Conservation (phyloP, 495 filamentous ascomycete genomes). For the Podospora didyma region DNA sequence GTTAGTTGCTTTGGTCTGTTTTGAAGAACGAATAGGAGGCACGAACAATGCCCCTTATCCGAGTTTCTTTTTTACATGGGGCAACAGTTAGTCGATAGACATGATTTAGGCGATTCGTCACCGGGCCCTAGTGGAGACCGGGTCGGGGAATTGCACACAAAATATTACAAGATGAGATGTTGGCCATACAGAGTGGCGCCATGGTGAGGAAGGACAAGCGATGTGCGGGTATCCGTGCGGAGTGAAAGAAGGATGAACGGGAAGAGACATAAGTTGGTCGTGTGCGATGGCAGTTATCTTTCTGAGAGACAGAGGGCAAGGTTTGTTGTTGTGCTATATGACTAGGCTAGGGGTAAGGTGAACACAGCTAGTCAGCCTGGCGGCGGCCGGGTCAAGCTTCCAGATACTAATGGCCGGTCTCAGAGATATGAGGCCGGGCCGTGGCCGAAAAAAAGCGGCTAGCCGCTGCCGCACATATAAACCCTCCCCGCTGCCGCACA, state of each 20-base stretch:
- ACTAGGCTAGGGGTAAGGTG: background rate
- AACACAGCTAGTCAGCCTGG: background rate
- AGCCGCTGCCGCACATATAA: background rate
- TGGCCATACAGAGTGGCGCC: background rate
- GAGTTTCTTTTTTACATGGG: no score
- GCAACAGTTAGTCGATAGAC: no score
- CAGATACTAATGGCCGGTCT: background rate
- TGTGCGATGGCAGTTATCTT: background rate
- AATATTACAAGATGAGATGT: background rate
- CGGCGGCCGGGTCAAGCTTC: background rate
- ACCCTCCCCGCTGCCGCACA: background rate
- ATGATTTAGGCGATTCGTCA: background rate
- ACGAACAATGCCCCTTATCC: no score
- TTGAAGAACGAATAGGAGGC: no score
- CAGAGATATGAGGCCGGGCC: background rate
- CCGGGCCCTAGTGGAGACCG: background rate
- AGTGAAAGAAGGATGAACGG: background rate
- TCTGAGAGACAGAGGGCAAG: background rate
- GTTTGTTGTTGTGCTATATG: background rate
- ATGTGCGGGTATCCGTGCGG: background rate
- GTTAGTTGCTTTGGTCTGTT: no score
- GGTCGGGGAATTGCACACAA: background rate
- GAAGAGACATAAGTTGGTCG: background rate
- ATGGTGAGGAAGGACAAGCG: background rate
- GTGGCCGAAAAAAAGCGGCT: slow-evolving; percentile 1